Base-by-base conservation (phyloP, 2,329 filamentous ascomycete species). In the Colletotrichum brevisporum region DNA sequence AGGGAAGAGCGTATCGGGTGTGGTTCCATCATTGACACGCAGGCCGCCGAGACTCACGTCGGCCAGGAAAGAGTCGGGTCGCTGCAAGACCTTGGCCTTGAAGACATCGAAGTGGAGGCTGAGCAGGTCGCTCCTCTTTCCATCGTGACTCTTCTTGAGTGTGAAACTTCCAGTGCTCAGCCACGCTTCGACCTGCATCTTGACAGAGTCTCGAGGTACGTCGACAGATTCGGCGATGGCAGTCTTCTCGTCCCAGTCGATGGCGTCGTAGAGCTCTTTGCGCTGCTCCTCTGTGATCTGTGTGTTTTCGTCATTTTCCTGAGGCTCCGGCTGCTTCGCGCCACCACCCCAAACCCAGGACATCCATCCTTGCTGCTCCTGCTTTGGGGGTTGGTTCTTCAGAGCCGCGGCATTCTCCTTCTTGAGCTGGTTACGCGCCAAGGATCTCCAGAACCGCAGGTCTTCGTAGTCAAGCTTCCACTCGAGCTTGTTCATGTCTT, bases 241-340 rank as follows among this genome's bases (percentile, higher is more conserved):
- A 69, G 95, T 91, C 84, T 98, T 98, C 80, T 99, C 96, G 71
- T 99, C 94, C 91, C 95, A 99, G 75, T 98, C 96, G 75, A 99
- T 99, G 57, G 94, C 97, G 74, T 97, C 92, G 79, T 98, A 99
- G 10, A 99, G 88, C 80, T 99, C 95, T 78, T 98, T 94, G 50
- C 95, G 91, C 78, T 99, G 95, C 79, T 98, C 91, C 71, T 99
- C 96, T 0, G 94, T 97, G 87, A 99, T 97, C 69, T 94, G 89
- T 0, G 91, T 93, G 71, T 95, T 92, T 73, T 97, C 92, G 4
- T 90, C 81, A 55, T 82, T 83, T 54, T 83, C 86, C 52, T 92
- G 86, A 48, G 92, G 87, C 58, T 91, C 85, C 58, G 88, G 81
- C 45, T 90, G 88, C 74, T 94, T 93, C 1, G 91, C 86, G 21